Conservation (phyloP, 1,139 yeast genomes). For the Chernovozyma sophiae-reginae region DNA sequence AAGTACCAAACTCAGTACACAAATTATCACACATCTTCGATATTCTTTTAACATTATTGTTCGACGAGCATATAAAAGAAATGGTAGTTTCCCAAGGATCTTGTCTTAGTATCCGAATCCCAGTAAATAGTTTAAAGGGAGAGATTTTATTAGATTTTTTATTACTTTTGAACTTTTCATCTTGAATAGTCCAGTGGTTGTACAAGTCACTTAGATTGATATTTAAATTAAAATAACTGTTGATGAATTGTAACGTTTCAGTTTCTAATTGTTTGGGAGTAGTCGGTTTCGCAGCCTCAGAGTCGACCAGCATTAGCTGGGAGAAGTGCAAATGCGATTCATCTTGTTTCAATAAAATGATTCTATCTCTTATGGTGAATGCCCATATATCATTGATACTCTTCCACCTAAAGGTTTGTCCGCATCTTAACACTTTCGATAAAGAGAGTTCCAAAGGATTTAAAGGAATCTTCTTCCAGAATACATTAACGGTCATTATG, state of each 20-base stretch:
- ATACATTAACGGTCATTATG: slow-evolving; percentile 21
- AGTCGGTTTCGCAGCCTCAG: not conserved
- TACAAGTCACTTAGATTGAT: slow-evolving; percentile 53
- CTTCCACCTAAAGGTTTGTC: slow-evolving; percentile 81
- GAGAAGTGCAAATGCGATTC: slow-evolving; percentile 27
- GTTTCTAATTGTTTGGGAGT: slow-evolving; percentile 7
- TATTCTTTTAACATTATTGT: slow-evolving; percentile 89
- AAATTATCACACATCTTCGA: slow-evolving; percentile 88
- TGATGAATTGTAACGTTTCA: slow-evolving; percentile 44
- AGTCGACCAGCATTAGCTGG: slow-evolving; percentile 18
- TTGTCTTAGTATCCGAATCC: slow-evolving; percentile 81
- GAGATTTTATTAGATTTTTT: slow-evolving; percentile 20
- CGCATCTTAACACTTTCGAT: slow-evolving; percentile 76
- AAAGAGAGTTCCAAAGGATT: slow-evolving; percentile 50
- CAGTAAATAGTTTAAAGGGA: slow-evolving; percentile 47
- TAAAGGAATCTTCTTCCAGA: slow-evolving; percentile 25
- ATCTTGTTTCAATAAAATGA: slow-evolving; percentile 52
- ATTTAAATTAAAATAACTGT: slow-evolving; percentile 68
- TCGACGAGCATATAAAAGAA: slow-evolving; percentile 92
- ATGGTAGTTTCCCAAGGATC: slow-evolving; percentile 96
- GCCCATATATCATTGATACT: slow-evolving; percentile 58
- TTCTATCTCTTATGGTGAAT: slow-evolving; percentile 45
- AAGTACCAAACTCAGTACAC: slow-evolving; percentile 67
- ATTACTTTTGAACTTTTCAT: slow-evolving; percentile 35
- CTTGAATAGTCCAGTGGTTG: slow-evolving; percentile 57